Percentiles rank a stretch among this genome's conserved stretches.
Conservation (phyloP, 2,329 filamentous ascomycete genomes). For the Aspergillus sp. region DNA sequence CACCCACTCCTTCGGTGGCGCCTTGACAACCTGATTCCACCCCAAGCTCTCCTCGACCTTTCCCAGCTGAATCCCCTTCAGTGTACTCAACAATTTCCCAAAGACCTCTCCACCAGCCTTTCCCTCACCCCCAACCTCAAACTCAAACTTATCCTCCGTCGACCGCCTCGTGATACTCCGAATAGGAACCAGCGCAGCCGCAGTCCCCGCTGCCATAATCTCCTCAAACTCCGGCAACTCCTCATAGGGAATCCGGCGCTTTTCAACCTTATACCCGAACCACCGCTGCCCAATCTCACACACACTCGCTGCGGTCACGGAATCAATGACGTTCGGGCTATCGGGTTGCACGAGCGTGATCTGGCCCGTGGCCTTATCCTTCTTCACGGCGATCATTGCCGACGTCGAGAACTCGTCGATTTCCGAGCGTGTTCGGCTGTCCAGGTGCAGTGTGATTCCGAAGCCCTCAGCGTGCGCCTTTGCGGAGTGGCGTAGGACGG, state of each 20-base stretch:
- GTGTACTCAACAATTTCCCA: slow-evolving; percentile 70
- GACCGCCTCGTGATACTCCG: slow-evolving; percentile 80
- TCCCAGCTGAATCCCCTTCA: slow-evolving; percentile 86
- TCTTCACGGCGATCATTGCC: slow-evolving; percentile 82
- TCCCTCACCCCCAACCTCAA: slow-evolving; percentile 49
- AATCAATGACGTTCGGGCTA: slow-evolving; percentile 84
- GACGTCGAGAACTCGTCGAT: slow-evolving; percentile 96
- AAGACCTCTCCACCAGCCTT: slow-evolving; percentile 67
- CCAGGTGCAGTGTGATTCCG: slow-evolving; percentile 93
- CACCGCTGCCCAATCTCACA: slow-evolving; percentile 70
- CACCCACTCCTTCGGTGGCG: slow-evolving; percentile 38
- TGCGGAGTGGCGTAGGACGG: slow-evolving; percentile 86
- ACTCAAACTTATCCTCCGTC: slow-evolving; percentile 60
- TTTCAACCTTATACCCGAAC: slow-evolving; percentile 85
- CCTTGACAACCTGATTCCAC: slow-evolving; percentile 62
- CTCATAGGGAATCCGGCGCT: slow-evolving; percentile 64
- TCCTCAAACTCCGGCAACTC: slow-evolving; percentile 70
- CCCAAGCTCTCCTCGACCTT: slow-evolving; percentile 76
- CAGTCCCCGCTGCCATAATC: slow-evolving; percentile 89
- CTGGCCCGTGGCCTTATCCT: slow-evolving; percentile 56
- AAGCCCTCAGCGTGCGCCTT: slow-evolving; percentile 77
- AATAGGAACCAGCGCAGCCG: slow-evolving; percentile 88
- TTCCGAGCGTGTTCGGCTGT: slow-evolving; percentile 80
- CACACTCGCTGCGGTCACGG: slow-evolving; percentile 79
- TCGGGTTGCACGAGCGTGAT: slow-evolving; percentile 84